Evolutionary conservation across 2,329 filamentous ascomycete species (phyloP).

Genomic region (Neonectria punicea): DNA sequence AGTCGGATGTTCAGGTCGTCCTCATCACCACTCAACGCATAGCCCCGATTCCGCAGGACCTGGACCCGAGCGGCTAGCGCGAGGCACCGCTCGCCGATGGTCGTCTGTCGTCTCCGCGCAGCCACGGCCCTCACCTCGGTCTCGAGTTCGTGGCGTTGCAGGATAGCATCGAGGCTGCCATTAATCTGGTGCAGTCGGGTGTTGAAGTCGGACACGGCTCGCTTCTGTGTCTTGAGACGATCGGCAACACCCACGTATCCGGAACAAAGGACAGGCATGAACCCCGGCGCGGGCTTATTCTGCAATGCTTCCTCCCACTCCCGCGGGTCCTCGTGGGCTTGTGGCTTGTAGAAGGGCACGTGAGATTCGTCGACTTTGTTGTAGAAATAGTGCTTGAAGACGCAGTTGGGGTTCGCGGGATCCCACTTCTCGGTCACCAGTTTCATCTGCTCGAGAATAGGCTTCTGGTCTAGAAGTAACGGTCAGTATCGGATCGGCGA

Average conservation of each 20-base stretch:
- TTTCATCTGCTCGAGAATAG: conserved; percentile 78
- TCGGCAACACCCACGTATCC: conserved; percentile 79
- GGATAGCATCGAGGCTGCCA: conserved; percentile 74
- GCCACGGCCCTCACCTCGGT: conserved; percentile 79
- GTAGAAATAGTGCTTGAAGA: conserved; percentile 88
- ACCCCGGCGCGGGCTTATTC: conserved; percentile 80
- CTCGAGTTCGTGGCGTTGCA: conserved; percentile 80
- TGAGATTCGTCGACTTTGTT: conserved; percentile 81
- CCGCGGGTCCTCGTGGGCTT: conserved; percentile 75
- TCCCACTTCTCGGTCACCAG: conserved; percentile 80
- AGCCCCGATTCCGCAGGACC: conserved; percentile 82
- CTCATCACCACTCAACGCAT: conserved; percentile 81
- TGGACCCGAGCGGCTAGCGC: conserved; percentile 83
- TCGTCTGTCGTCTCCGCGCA: conserved; percentile 76
- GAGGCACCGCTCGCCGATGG: conserved; percentile 77
- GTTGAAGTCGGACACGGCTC: conserved; percentile 76
- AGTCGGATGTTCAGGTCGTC: conserved; percentile 81
- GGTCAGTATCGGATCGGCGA: conserved; percentile 17
- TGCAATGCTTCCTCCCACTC: conserved; percentile 88
- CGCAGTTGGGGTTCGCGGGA: conserved; percentile 72
- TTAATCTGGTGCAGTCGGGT: conserved; percentile 83
- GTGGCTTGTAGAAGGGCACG: conserved; percentile 80
- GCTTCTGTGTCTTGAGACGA: conserved; percentile 77
- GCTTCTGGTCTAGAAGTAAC: conserved; percentile 66
- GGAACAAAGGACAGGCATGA: conserved; percentile 79